Base-by-base conservation (phyloP, 257 asterid genomes). In the Lantana camara region DNA sequence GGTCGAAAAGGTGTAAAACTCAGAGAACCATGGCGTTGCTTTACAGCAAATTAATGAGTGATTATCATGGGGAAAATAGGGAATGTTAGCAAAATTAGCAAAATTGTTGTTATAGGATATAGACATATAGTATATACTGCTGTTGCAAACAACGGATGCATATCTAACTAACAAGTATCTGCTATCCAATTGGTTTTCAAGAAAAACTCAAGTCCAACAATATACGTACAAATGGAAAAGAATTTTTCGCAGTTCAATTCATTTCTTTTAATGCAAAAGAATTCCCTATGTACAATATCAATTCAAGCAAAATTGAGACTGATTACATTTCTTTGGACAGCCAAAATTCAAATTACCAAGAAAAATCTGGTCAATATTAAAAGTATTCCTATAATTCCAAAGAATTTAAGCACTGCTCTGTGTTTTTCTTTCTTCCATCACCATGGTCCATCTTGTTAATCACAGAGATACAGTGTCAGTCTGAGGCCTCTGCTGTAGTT, bases 401-500 rank as follows among this genome's bases (percentile, higher is more conserved):
- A n/a, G n/a, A n/a, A n/a, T n/a, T n/a, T n/a, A n/a, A n/a, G n/a
- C n/a, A n/a, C n/a, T n/a, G n/a, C n/a, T n/a, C n/a, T n/a, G n/a
- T n/a, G n/a, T n/a, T n/a, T n/a, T n/a, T n/a, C n/a, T n/a, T n/a
- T n/a, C n/a, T n/a, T n/a, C 56, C 27, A 34, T 32, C 15, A 15
- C 34, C 11, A 11, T 24, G 48, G 32, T 42, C 17, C 48, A 19
- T 9, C 58, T 67, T 67, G 23, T 60, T 21, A 0, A 35, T 52
- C 66, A 35, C 30, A 56, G 40, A 21, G 38, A 16, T 42, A 15
- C 37, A 16, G 10, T 44, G 63, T 51, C 37, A 11, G 30, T 73
- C 75, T 23, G 75, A 70, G 23, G 86, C 89, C 49, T 83, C 73
- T 14, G 80, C 77, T 21, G 87, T 47, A 30, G 85, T 60, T 78